Conservation (phyloP, 2,329 filamentous ascomycete genomes). For the Lecanosticta acicola region DNA sequence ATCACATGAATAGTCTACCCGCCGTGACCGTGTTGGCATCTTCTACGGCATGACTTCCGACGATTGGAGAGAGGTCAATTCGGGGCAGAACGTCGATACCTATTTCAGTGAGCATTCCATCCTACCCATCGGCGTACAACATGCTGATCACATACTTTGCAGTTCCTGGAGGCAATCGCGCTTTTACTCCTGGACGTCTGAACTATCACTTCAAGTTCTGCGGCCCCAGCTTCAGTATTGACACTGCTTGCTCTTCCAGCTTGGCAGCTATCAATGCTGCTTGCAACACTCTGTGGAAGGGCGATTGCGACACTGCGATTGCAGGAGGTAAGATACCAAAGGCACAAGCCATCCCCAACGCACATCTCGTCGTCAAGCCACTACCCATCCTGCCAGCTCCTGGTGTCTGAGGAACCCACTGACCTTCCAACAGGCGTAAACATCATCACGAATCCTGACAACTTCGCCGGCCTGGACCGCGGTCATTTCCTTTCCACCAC, state of each 20-base stretch:
- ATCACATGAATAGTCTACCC: too few relatives aligned
- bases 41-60: constrained; percentile 34
- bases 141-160: too few relatives aligned
- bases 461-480: constrained; percentile 22
- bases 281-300: constrained; percentile 26
- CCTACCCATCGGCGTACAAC: too few relatives aligned
- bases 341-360: too few relatives aligned
- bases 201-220: constrained; percentile 8
- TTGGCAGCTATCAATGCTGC: constrained; percentile 13
- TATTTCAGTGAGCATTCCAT: constrained; percentile 8
- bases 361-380: too few relatives aligned
- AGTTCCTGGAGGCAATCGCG: constrained; percentile 23
- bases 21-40: constrained; percentile 27
- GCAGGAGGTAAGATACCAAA: too few relatives aligned
- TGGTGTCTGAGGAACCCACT: too few relatives aligned
- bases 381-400: too few relatives aligned
- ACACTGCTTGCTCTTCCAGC: constrained; percentile 30
- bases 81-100: constrained; percentile 24
- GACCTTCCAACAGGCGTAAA: too few relatives aligned
- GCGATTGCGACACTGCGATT: constrained; percentile 28
- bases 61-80: constrained; percentile 31
- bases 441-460: constrained; percentile 27
- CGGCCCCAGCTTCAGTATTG: constrained; percentile 22
- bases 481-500: constrained; percentile 26
- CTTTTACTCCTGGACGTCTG: constrained; percentile 25